A percentile compares a stretch with the other conserved stretches of the same genome.
These are phyloP conservation scores for Syncephalastrum racemosum DNA, from an alignment of 371 early-diverging fungal genomes.

Conservation along the genomic window DNA sequence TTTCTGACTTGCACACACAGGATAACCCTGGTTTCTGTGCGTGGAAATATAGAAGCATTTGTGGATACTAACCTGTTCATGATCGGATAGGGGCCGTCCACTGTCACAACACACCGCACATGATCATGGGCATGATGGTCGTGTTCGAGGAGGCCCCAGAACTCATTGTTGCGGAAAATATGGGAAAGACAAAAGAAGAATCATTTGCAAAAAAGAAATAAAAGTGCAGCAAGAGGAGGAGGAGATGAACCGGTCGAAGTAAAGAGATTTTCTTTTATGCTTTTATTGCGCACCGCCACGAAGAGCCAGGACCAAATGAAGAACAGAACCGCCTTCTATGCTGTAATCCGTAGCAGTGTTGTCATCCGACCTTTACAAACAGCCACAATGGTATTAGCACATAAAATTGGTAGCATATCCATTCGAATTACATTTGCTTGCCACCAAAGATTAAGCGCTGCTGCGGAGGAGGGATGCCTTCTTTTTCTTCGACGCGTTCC, in stretches of 20 bases:
- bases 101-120: constrained; percentile 45
- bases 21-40: constrained; percentile 40
- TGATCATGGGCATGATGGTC: constrained; percentile 47
- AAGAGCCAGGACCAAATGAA: constrained; percentile 97
- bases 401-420: neutral
- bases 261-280: too few species aligned
- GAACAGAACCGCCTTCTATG: constrained; percentile 87
- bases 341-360: constrained; percentile 76
- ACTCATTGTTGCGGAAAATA: constrained; percentile 7
- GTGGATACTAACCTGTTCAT: neutral
- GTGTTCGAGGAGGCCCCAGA: constrained; percentile 44
- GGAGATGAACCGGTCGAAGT: too few species aligned
- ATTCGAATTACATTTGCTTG: constrained; percentile 80
- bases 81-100: constrained; percentile 35
- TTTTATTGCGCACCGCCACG: constrained; percentile 80
- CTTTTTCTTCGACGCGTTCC: constrained; percentile 94
- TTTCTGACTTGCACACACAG: constrained; percentile 17
- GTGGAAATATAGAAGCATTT: neutral
- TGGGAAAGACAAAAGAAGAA: neutral
- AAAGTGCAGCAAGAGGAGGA: neutral
- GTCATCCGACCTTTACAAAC: constrained; percentile 76
- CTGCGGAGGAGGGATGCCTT: constrained; percentile 96
- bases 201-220: neutral
- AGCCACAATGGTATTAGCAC: neutral
- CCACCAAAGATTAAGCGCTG: constrained; percentile 95